These are phyloP conservation scores for Pestalotiopsis sp. DNA, from an alignment of 2,329 filamentous ascomycete species.

Conservation along the genomic window DNA sequence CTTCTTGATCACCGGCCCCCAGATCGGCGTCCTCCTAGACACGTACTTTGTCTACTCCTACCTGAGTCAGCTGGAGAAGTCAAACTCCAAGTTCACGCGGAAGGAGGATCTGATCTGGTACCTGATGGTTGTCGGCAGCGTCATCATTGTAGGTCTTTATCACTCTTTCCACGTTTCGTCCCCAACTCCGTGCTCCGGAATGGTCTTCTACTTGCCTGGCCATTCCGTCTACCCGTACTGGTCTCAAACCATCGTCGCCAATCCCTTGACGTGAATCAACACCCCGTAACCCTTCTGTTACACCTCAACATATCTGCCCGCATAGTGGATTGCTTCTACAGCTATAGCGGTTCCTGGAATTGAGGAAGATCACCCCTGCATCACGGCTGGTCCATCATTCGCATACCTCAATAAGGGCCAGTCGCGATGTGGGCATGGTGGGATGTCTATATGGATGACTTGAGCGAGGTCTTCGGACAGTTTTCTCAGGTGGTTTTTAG, in stretches of 20 bases:
- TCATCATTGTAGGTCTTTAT: constrained; percentile 74
- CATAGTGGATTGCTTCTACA: constrained; percentile 64
- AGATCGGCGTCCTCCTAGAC: constrained; percentile 64
- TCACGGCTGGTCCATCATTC: constrained; percentile 64
- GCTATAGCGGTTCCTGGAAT: constrained; percentile 83
- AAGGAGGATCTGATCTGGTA: constrained; percentile 84
- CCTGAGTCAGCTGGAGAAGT: constrained; percentile 71
- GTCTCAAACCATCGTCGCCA: constrained; percentile 6
- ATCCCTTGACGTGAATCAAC: not conserved
- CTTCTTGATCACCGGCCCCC: constrained; percentile 43
- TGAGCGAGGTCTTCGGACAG: constrained; percentile 56
- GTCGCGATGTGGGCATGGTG: constrained; percentile 74
- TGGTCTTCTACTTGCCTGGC: constrained; percentile 2
- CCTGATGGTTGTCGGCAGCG: constrained; percentile 68
- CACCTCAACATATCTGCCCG: constrained; percentile 74
- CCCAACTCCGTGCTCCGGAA: constrained; percentile 13
- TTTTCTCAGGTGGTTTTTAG: constrained; percentile 61
- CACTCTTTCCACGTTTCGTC: constrained; percentile 19
- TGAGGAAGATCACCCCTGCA: constrained; percentile 79
- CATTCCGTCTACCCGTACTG: constrained; percentile 17
- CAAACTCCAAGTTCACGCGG: constrained; percentile 69
- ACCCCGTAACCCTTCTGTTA: constrained; percentile 13
- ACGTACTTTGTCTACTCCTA: constrained; percentile 82
- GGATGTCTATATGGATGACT: constrained; percentile 73
- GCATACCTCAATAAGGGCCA: constrained; percentile 60